phyloP scores from a whole-genome alignment of 176 grass and related monocot species.

The Calamus simplicifolius region DNA sequence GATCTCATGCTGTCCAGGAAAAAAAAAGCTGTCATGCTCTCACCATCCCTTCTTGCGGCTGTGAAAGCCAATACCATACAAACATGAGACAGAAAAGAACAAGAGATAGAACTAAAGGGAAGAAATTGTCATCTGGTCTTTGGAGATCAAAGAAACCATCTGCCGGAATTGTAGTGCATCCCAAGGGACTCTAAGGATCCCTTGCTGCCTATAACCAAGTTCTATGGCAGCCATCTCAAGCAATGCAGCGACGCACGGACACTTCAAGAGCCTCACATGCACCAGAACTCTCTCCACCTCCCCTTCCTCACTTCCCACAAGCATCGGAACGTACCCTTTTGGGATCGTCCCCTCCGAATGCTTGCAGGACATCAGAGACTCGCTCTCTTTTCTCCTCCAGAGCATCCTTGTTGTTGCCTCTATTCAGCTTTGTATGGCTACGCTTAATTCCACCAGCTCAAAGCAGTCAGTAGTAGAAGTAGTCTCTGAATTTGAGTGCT shows the following conservation, averaged over 20 bases:
- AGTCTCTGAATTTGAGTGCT: too few species aligned
- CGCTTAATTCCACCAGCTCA: too few species aligned
- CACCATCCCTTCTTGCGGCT: too few species aligned
- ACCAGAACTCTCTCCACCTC: conserved; percentile 39
- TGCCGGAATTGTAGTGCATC: conserved; percentile 19
- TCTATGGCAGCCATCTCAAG: conserved; percentile 33
- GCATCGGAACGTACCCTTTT: conserved; percentile 38
- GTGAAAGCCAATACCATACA: too few species aligned
- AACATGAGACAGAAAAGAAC: too few species aligned
- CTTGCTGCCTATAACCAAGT: conserved; percentile 35
- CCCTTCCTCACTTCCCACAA: conserved; percentile 2
- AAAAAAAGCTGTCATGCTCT: too few species aligned
- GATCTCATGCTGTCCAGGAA: too few species aligned
- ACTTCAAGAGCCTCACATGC: conserved; percentile 15
- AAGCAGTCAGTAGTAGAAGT: too few species aligned
- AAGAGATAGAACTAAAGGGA: too few species aligned
- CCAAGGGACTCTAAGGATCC: conserved; percentile 38
- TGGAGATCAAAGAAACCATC: conserved; percentile 19
- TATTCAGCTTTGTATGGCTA: neutral
- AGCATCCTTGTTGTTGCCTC: neutral
- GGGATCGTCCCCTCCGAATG: neutral
- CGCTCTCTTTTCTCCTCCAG: conserved; percentile 20
- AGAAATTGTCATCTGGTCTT: too few species aligned
- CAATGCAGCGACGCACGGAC: conserved; percentile 28
- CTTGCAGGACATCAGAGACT: neutral